Evolutionary conservation across 345 rosid genomes (phyloP), one percentile per base, ranked within the genome.

Genomic region (Aquilaria malaccensis): DNA sequence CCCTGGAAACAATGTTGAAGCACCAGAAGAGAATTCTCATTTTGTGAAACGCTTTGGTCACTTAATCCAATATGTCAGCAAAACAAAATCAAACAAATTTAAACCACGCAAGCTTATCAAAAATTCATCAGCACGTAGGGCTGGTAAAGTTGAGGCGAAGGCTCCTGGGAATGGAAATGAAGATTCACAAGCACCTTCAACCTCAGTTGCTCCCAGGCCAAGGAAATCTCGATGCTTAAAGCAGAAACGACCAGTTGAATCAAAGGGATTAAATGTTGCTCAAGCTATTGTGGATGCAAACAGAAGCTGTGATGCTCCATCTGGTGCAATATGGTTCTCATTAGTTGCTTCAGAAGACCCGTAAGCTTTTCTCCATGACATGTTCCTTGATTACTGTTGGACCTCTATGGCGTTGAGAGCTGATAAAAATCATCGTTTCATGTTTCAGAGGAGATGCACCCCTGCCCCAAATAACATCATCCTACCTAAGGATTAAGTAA

Each of bases 401-500:
- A 52, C 43, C 0, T 32, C 43, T 9, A 37, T 37, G 9, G 43
- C 29, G 10, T 9, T 31, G 31, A 2, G 22, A 2, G 32, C 3
- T 13, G 9, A 13, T 13, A 6, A 10, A 13, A 51, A 51, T 9
- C 29, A 13, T 46, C 56, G 65, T 71, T 68, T 43, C 78, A 82
- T 81, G 77, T 37, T 37, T 37, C 43, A 67, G 55, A 51, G 76
- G 70, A 45, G 37, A 31, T 10, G 65, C 59, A 33, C 78, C 75
- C 10, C 61, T 82, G 63, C 83, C 83, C 4, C 81, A 76, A 74
- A 74, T 82, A 70, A 47, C 80, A 32, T 74, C 81, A 7, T 49
- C 71, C 72, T 79, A 76, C 75, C 49, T 82, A 57, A 74, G 80
- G 75, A 70, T 77, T 15, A 74, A 75, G 86, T 79, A 48, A 76